Conservation (phyloP, 208 protist genomes). For the Leishmania tropica region DNA sequence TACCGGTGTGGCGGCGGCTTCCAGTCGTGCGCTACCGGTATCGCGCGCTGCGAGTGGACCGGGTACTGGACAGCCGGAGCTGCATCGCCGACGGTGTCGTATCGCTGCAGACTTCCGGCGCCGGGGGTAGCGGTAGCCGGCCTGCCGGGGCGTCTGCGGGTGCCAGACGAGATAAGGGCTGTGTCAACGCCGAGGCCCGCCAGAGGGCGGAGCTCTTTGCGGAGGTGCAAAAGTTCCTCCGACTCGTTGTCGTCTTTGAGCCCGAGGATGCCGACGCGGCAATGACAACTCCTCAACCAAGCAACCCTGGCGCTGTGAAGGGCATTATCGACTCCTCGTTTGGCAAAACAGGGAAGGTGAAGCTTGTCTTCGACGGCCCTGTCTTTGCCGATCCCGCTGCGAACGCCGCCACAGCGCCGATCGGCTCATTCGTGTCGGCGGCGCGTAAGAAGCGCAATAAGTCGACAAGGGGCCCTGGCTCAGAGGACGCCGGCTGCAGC, state of each 20-base stretch:
- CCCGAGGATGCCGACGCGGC: constrained; percentile 9
- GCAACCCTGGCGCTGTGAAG: constrained; percentile 5
- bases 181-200: not conserved
- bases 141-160: not conserved
- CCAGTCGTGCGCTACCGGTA: constrained; percentile 59
- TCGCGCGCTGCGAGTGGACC: constrained; percentile 53
- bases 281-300: not conserved
- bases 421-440: not conserved
- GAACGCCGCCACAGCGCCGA: not conserved
- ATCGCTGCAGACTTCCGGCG: constrained; percentile 3
- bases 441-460: constrained; percentile 13
- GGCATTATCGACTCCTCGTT: constrained; percentile 78
- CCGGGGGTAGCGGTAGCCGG: not conserved
- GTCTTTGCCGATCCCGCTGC: constrained; percentile 41
- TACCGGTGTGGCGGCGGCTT: constrained; percentile 50
- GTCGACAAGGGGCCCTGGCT: constrained; percentile 7
- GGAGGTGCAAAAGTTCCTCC: constrained; percentile 78
- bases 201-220: constrained; percentile 58
- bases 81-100: constrained; percentile 81
- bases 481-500: not conserved
- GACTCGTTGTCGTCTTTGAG: constrained; percentile 55
- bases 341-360: constrained; percentile 85
- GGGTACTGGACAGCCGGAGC: constrained; percentile 61
- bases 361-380: constrained; percentile 54
- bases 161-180: not conserved